Base-by-base conservation (phyloP, 2,329 filamentous ascomycete genomes). In the Aspergillus aculeatus region DNA sequence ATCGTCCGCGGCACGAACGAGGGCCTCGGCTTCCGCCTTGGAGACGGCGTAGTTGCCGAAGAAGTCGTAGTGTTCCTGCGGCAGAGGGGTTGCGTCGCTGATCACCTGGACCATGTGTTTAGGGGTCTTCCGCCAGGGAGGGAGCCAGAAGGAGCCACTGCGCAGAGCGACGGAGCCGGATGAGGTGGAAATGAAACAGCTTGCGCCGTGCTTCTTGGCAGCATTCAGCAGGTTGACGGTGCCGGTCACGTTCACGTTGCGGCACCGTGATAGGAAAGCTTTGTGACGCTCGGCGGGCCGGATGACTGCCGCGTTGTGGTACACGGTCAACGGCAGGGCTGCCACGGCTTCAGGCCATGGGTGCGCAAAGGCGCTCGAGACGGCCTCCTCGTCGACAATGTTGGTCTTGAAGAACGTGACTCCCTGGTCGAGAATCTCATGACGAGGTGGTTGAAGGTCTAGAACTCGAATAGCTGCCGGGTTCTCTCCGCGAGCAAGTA, bases 241-340 rank as follows among this genome's bases (percentile, higher is more conserved):
- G 9, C 83, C 84, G 9, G 66, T 68, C 24, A 84, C 75, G 61
- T 86, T 86, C 56, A 85, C 81, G 19, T 74, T 70, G 52, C 75
- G 75, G 56, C 77, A 77, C 26, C 79, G 77, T 24, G 74, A 69
- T 62, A 85, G 83, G 32, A 81, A 73, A 32, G 75, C 69, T 50
- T 69, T 66, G 53, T 77, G 75, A 6, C 83, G 79, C 57, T 86
- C 83, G 16, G 75, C 77, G 0, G 82, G 78, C 11, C 82, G 75
- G 59, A 86, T 85, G 5, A 80, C 75, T 1, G 83, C 84, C 2
- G 83, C 84, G 0, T 81, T 85, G 71, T 86, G 84, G 66, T 83
- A 84, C 14, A 86, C 83, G 1, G 83, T 85, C 24, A 86, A 71
- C 1, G 83, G 83, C 3, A 81, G 73, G 4, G 69, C 50, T 5